phyloP scores from a whole-genome alignment of 2,329 filamentous ascomycete genomes.

The Phialocephala sp. region DNA sequence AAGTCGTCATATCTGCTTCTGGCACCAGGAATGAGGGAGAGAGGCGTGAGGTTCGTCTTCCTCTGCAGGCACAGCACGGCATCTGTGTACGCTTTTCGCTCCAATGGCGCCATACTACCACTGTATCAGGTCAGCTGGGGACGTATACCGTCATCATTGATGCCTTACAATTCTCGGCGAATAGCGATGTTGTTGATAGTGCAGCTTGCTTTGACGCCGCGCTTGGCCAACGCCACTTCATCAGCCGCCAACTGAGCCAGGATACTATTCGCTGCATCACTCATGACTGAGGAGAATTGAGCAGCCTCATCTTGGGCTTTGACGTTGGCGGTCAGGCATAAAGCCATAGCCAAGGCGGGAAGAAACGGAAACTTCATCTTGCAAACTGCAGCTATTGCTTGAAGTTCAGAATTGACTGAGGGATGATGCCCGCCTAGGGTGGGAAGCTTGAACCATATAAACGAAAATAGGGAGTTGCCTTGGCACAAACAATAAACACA shows the following conservation, averaged over 20 bases:
- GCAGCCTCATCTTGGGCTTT: constrained; percentile 4
- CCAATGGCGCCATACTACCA: constrained; percentile 8
- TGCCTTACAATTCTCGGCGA: constrained; percentile 48
- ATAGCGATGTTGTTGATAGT: constrained; percentile 46
- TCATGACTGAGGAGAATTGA: neutral
- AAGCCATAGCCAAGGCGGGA: constrained; percentile 8
- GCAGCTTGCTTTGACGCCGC: constrained; percentile 34
- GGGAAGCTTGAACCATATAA: constrained; percentile 10
- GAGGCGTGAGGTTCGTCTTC: constrained; percentile 39
- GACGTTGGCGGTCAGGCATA: neutral
- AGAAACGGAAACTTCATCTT: constrained; percentile 10
- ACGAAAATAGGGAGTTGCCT: constrained; percentile 1
- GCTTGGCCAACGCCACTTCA: constrained; percentile 15
- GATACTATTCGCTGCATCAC: constrained; percentile 8
- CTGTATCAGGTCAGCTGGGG: constrained; percentile 5
- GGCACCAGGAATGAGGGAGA: constrained; percentile 39
- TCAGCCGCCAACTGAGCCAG: constrained; percentile 11
- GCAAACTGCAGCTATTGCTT: neutral
- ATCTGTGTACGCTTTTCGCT: constrained; percentile 39
- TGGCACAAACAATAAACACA: constrained; percentile 1
- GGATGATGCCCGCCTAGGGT: neutral
- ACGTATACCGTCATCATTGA: neutral
- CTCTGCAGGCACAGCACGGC: constrained; percentile 44
- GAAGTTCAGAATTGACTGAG: constrained; percentile 8
- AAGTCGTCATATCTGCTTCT: constrained; percentile 46